phyloP scores from a whole-genome alignment of 805 yeast genomes.

The Ogataea trehaloabstinens region DNA sequence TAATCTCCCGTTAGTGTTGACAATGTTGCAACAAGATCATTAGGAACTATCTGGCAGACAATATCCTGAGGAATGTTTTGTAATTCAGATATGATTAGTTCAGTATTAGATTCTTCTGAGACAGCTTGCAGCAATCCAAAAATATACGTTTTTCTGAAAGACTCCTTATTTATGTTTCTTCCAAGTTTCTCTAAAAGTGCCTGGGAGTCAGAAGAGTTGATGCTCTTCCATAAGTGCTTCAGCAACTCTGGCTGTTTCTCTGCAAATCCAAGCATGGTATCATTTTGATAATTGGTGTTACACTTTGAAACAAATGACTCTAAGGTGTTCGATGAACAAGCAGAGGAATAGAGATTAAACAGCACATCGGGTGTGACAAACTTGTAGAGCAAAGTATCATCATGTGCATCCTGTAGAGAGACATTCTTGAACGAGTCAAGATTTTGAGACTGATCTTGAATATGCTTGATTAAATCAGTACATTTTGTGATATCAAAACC shows the following conservation, averaged over 20 bases:
- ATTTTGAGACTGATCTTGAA: constrained; percentile 17
- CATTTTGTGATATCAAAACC: constrained; percentile 23
- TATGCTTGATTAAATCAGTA: constrained; percentile 18
- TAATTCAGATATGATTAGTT: constrained; percentile 5
- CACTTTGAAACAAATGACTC: constrained; percentile 23
- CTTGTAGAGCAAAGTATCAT: constrained; percentile 22
- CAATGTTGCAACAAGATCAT: constrained; percentile 4
- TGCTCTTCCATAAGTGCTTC: constrained; percentile 11
- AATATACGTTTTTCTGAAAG: constrained; percentile 15
- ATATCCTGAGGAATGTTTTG: constrained; percentile 2
- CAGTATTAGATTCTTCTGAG: background rate
- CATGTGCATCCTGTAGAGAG: constrained; percentile 6
- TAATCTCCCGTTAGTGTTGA: background rate
- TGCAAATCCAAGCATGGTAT: constrained; percentile 17
- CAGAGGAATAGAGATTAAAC: constrained; percentile 32
- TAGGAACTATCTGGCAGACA: constrained; percentile 7
- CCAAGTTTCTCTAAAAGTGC: constrained; percentile 22
- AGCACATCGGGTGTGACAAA: constrained; percentile 37
- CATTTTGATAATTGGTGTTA: constrained; percentile 20
- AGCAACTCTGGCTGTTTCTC: constrained; percentile 14
- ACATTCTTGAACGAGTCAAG: constrained; percentile 3
- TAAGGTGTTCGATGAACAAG: constrained; percentile 14
- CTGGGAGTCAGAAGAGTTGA: constrained; percentile 1
- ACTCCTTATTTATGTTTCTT: constrained; percentile 11
- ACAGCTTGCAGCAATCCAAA: constrained; percentile 9